phyloP scores from a whole-genome alignment of 1,139 yeast species.

The Geotrichum candidum region DNA sequence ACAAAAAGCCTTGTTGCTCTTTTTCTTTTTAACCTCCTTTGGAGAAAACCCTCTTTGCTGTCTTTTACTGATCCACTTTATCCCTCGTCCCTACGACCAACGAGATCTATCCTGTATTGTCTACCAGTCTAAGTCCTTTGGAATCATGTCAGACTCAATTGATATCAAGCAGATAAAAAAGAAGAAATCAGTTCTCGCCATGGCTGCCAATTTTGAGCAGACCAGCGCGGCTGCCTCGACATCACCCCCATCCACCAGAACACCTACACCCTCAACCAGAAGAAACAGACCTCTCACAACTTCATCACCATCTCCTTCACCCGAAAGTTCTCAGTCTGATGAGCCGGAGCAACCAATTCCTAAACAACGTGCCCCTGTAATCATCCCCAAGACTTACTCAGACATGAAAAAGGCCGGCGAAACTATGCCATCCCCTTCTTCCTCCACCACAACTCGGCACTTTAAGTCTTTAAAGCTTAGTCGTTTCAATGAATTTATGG shows the following conservation, averaged over 20 bases:
- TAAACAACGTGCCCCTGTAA: constrained; percentile 7
- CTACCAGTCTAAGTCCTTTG: not conserved
- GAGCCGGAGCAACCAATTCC: not conserved
- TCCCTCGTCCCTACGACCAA: not conserved
- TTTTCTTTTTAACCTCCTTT: not conserved
- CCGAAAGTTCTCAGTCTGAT: not conserved
- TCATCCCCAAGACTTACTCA: constrained; percentile 14
- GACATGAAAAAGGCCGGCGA: constrained; percentile 15
- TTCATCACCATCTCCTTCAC: not conserved
- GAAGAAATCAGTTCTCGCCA: constrained; percentile 2
- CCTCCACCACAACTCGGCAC: not conserved
- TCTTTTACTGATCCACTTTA: not conserved
- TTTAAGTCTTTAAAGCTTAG: constrained; percentile 10
- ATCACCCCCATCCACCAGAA: not conserved
- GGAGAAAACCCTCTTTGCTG: not conserved
- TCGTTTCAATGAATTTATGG: constrained; percentile 10
- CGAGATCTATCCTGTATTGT: not conserved
- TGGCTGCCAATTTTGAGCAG: constrained; percentile 9
- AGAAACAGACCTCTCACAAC: not conserved
- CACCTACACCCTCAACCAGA: not conserved
- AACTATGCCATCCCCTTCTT: not conserved
- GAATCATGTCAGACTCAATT: not conserved
- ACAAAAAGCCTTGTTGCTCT: not conserved
- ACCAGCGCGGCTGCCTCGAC: constrained; percentile 2
- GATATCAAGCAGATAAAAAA: not conserved